Evolutionary conservation across 2,329 filamentous ascomycete species (phyloP).

Genomic region (Elsinoe batatas): DNA sequence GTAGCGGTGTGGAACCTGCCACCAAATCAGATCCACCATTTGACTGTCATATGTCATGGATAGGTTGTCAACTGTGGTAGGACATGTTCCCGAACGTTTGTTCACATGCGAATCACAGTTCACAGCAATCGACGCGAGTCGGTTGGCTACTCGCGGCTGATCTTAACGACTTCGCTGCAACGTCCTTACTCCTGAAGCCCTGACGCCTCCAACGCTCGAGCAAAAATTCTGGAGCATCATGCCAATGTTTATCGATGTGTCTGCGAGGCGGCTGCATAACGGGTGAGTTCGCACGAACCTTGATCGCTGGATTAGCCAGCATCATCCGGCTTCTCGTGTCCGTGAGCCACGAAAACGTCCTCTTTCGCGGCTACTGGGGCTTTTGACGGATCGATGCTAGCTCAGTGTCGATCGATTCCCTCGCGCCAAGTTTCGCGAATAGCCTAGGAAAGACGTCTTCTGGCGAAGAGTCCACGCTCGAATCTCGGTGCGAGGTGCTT

Average conservation of each 20-base stretch:
- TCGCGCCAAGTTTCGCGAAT: constrained; percentile 3
- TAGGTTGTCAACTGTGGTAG: not conserved
- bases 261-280: constrained; percentile 5
- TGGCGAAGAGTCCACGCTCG: not conserved
- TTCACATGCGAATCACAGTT: not conserved
- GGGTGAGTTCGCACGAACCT: constrained; percentile 14
- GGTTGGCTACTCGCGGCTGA: constrained; percentile 3
- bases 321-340: not conserved
- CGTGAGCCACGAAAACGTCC: constrained; percentile 9
- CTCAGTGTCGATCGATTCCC: not conserved
- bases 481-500: constrained; percentile 1
- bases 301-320: constrained; percentile 2
- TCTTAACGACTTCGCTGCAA: not conserved
- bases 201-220: constrained; percentile 4
- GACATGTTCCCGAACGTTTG: constrained; percentile 4
- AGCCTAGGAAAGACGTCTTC: constrained; percentile 1
- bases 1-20: constrained; percentile 8
- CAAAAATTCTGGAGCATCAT: constrained; percentile 4
- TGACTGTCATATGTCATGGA: constrained; percentile 1
- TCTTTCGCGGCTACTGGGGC: not conserved
- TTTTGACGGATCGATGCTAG: constrained; percentile 3
- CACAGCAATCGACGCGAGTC: not conserved
- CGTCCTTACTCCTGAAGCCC: constrained; percentile 5
- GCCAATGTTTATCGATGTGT: not conserved
- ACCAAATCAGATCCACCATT: not conserved